Conservation (phyloP, 2,329 filamentous ascomycete species). For the Fusarium sp. region DNA sequence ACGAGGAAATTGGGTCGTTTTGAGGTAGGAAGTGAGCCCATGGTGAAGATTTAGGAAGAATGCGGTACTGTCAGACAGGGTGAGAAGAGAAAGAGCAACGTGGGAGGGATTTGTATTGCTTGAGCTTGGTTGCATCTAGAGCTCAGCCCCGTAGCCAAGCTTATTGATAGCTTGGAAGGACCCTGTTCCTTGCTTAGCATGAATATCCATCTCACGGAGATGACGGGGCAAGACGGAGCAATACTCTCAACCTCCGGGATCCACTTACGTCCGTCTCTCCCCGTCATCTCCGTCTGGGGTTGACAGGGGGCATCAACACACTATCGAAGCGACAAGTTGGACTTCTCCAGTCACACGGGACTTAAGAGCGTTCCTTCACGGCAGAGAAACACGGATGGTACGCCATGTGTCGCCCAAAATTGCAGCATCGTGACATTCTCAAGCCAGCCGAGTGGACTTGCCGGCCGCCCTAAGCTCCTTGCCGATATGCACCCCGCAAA, state of each 20-base stretch:
- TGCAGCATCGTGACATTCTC: background rate
- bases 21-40: background rate
- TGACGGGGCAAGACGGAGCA: conserved; percentile 5
- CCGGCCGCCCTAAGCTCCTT: background rate
- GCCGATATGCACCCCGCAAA: background rate
- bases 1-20: conserved; percentile 45
- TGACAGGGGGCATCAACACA: background rate
- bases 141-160: background rate
- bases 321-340: background rate
- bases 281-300: background rate
- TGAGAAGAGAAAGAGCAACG: background rate
- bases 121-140: background rate
- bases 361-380: background rate
- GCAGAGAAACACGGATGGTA: background rate
- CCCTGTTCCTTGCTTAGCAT: background rate
- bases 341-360: background rate
- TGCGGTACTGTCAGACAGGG: background rate
- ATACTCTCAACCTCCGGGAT: background rate
- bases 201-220: background rate
- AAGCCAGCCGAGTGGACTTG: background rate
- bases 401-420: background rate
- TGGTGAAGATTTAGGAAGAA: background rate
- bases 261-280: conserved; percentile 1
- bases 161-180: background rate
- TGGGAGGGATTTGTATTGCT: background rate